These are phyloP conservation scores for Trichophyton benhamiae DNA, from an alignment of 2,329 filamentous ascomycete genomes.

Conservation along the genomic window DNA sequence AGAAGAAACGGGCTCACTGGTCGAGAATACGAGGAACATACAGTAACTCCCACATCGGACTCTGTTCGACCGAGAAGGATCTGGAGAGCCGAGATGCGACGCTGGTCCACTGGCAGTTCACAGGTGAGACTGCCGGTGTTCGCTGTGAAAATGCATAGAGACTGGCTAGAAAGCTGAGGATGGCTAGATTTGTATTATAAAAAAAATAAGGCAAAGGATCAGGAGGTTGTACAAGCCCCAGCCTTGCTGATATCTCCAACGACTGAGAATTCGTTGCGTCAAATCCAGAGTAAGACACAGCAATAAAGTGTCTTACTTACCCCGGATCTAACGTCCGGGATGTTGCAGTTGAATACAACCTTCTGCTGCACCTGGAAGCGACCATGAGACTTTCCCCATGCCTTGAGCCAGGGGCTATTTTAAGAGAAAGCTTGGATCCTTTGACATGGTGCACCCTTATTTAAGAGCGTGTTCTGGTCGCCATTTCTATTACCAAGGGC, in stretches of 20 bases:
- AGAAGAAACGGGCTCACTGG: neutral
- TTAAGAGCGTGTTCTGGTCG: neutral
- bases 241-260: neutral
- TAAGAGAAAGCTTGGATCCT: neutral
- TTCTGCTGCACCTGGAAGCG: neutral
- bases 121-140: neutral
- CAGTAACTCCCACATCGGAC: neutral
- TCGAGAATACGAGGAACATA: neutral
- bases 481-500: no score
- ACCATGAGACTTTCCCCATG: neutral
- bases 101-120: neutral
- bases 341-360: neutral
- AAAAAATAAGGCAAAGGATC: no score
- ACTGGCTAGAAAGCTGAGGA: no score
- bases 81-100: neutral
- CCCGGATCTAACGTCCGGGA: neutral
- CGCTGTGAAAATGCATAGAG: no score
- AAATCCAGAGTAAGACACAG: neutral
- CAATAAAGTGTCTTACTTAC: neutral
- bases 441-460: neutral
- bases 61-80: neutral
- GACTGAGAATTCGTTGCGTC: neutral
- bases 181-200: no score
- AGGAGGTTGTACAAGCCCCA: neutral
- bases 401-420: neutral